phyloP scores from a whole-genome alignment of 495 filamentous ascomycete genomes.

The Tetracladium marchalianum region DNA sequence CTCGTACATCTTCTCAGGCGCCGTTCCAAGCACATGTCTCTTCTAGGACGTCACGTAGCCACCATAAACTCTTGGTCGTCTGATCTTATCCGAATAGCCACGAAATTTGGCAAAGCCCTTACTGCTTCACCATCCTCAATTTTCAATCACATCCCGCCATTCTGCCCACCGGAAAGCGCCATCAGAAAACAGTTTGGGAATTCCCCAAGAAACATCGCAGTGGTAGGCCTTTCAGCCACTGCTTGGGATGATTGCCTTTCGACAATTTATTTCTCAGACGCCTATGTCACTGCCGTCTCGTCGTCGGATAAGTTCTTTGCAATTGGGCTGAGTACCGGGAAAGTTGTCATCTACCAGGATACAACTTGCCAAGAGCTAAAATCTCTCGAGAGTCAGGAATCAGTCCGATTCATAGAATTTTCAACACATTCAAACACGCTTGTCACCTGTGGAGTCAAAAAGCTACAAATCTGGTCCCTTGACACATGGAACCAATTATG shows the following conservation, averaged over 20 bases:
- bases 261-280: neutral
- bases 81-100: slow-evolving; percentile 30
- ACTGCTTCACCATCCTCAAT: slow-evolving; percentile 23
- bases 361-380: neutral
- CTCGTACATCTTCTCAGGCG: neutral
- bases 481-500: slow-evolving; percentile 25
- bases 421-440: slow-evolving; percentile 35
- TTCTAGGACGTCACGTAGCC: neutral
- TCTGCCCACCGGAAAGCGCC: slow-evolving; percentile 24
- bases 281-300: neutral
- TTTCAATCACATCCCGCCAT: slow-evolving; percentile 26
- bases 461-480: slow-evolving; percentile 33
- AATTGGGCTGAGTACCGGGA: neutral
- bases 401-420: slow-evolving; percentile 46
- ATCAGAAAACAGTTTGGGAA: slow-evolving; percentile 15
- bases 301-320: slow-evolving; percentile 1
- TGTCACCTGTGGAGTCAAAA: slow-evolving; percentile 41
- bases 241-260: slow-evolving; percentile 22
- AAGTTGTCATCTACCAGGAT: neutral
- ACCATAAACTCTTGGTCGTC: slow-evolving; percentile 22
- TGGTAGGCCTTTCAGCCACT: slow-evolving; percentile 8
- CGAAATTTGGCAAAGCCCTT: slow-evolving; percentile 27
- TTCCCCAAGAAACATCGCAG: slow-evolving; percentile 1
- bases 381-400: slow-evolving; percentile 49
- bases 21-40: neutral